A percentile compares a stretch with the other conserved stretches of the same genome.
Conservation (phyloP, 2,329 filamentous ascomycete genomes). For the Fusarium illudens region DNA sequence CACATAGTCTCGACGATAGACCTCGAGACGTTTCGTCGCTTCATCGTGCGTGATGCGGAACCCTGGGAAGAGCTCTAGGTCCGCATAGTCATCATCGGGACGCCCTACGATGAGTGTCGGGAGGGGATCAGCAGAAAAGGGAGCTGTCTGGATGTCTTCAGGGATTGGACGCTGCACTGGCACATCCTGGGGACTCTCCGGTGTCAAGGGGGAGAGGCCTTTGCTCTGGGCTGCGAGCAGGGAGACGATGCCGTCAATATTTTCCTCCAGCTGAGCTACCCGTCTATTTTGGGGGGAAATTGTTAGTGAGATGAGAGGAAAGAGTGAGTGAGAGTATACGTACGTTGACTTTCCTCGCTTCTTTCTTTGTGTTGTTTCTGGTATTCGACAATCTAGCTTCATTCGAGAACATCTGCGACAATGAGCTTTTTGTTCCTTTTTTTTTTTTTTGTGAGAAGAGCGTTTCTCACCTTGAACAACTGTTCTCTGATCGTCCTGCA, state of each 20-base stretch:
- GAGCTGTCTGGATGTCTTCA: not conserved
- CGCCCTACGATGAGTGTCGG: not conserved
- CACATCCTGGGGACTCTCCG: constrained; percentile 34
- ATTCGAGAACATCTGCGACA: constrained; percentile 46
- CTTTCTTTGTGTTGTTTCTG: constrained; percentile 46
- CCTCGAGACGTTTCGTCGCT: constrained; percentile 44
- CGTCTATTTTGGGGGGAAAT: constrained; percentile 40
- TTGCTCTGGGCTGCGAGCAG: constrained; percentile 46
- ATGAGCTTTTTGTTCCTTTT: not conserved
- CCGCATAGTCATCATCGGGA: constrained; percentile 3
- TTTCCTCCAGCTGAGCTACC: constrained; percentile 50
- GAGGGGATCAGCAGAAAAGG: not conserved
- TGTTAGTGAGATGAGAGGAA: not conserved
- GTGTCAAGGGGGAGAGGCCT: constrained; percentile 34
- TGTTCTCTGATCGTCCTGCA: constrained; percentile 23
- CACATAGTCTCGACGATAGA: constrained; percentile 47
- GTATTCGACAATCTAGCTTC: constrained; percentile 46
- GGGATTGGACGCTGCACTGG: not conserved
- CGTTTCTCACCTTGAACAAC: constrained; percentile 41
- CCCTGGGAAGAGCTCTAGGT: constrained; percentile 47
- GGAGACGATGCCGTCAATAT: constrained; percentile 52
- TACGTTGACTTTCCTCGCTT: constrained; percentile 51
- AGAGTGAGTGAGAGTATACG: not conserved
- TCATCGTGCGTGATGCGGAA: constrained; percentile 47
- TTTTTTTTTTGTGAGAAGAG: not conserved